A percentile compares a stretch with the other conserved stretches of the same genome.
Evolutionary conservation across 129 eudicot species (phyloP).

Genomic region (Centaurea solstitialis): DNA sequence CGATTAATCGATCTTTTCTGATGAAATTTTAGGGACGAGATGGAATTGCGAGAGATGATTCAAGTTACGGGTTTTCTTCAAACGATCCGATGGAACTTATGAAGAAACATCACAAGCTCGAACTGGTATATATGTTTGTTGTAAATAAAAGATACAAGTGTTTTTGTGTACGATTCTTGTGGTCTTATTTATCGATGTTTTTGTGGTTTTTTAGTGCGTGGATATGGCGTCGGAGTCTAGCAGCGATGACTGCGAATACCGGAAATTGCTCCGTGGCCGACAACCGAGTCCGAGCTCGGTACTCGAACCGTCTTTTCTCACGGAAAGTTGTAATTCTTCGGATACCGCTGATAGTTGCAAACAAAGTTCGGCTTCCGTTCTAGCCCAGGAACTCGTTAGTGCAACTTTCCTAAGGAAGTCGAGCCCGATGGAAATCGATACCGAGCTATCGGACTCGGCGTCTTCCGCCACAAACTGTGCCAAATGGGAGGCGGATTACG

Average conservation of each 20-base stretch:
- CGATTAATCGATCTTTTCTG: neutral
- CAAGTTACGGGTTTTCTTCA: constrained; percentile 30
- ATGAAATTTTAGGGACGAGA: constrained; percentile 16
- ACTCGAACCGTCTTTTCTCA: constrained; percentile 62
- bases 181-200: neutral
- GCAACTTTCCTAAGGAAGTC: constrained; percentile 32
- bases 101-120: constrained; percentile 34
- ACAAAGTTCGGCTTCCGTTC: constrained; percentile 52
- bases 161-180: neutral
- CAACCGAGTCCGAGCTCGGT: constrained; percentile 82
- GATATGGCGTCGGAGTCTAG: constrained; percentile 32
- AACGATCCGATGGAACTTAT: constrained; percentile 32
- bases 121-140: constrained; percentile 54
- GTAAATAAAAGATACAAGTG: neutral
- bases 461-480: constrained; percentile 47
- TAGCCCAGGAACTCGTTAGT: constrained; percentile 52
- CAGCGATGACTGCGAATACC: constrained; percentile 34
- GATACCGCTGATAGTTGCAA: constrained; percentile 63
- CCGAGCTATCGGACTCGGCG: constrained; percentile 83
- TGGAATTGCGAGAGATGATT: constrained; percentile 19
- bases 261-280: constrained; percentile 37
- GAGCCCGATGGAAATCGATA: constrained; percentile 44
- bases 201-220: constrained; percentile 29
- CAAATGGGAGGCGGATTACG: constrained; percentile 66
- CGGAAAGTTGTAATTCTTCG: constrained; percentile 76